Base-by-base conservation (phyloP, 306 rosid species). In the Acmispon strigosus region DNA sequence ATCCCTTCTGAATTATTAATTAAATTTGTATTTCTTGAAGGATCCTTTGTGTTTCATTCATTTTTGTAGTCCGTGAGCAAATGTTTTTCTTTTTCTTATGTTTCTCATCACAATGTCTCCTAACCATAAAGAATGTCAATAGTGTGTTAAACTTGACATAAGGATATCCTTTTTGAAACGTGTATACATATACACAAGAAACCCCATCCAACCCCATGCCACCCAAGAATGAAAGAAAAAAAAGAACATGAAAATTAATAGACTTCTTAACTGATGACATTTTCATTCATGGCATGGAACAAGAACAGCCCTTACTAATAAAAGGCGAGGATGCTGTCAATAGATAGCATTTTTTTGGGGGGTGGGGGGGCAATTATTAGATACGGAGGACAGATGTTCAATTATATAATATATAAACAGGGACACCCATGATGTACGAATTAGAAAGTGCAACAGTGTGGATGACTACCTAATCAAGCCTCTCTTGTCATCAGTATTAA, bases 401-500 rank as follows among this genome's bases (percentile, higher is more conserved):
- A 60, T 14, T 37, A 42, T 17, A 18, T 4, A 17, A 50, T 37
- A 50, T 41, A 39, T 45, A 41, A 42, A 58, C 60, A 76, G 10
- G 27, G 58, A 54, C 2, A 16, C 56, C 24, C 49, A 42, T 58
- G 50, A 65, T 47, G 14, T 24, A 51, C 39, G 51, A 47, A 69
- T 62, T 11, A 47, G 29, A 17, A 47, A 57, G 16, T 32, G 15
- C 3, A 74, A 74, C 18, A 20, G 53, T 20, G 18, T 18, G 69
- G n/a, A 58, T 51, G 48, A 39, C 60, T 64, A 93, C 98, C 97
- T 88, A 70, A 90, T 89, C 89, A 93, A 83, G 82, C 68, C 81
- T 84, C 81, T 88, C 80, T 86, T 93, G 67, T 80, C 87, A 80
- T 93, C 90, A 66, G 86, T 63, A 42, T 78, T 75, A 75, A 93